Base-by-base conservation (phyloP, 768 basidiomycete genomes). In the Pleurotus eryngii region DNA sequence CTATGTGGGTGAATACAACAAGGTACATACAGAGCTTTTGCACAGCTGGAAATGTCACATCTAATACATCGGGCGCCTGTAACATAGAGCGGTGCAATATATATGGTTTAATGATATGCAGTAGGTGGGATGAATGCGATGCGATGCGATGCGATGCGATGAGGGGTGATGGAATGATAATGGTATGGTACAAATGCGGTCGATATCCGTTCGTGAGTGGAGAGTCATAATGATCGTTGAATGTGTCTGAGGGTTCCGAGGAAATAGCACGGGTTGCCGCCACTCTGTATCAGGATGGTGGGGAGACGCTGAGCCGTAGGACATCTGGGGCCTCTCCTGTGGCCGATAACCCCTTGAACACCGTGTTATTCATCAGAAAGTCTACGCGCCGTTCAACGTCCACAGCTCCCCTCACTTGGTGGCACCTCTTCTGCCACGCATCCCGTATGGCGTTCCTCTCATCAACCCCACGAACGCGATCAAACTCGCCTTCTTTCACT, bases 341-440 rank as follows among this genome's bases (percentile, higher is more conserved):
- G 3, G 60, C 67, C 0, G 72, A 69, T n/a, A 79, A 55, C 24
- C 77, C 77, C 62, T 67, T 63, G 61, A 79, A 76, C n/a, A 59
- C 60, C 15, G 65, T 69, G 1, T 64, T 66, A 4, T 68, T 72
- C 48, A 68, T 64, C 53, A 82, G 65, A 59, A 81, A 79, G 66
- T 82, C 81, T 2, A 82, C 73, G 37, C 79, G 67, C 24, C 69
- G 68, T 20, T 61, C 65, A 12, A 64, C 68, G 4, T 61, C 66
- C 27, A 59, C 61, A 1, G 65, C 51, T 3, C 67, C 65, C 2
- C 61, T 58, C 17, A 72, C 63, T 11, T 65, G 64, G 3, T 60
- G 49, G 55, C 70, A 74, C 9, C 78, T 70, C n/a, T 39, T 46
- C 49, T 68, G 64, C 60, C 71, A 79, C 42, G 76, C 74, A 30